Conservation (phyloP, 1,284 basidiomycete genomes). For the Cutaneotrichosporon cavernicola region DNA sequence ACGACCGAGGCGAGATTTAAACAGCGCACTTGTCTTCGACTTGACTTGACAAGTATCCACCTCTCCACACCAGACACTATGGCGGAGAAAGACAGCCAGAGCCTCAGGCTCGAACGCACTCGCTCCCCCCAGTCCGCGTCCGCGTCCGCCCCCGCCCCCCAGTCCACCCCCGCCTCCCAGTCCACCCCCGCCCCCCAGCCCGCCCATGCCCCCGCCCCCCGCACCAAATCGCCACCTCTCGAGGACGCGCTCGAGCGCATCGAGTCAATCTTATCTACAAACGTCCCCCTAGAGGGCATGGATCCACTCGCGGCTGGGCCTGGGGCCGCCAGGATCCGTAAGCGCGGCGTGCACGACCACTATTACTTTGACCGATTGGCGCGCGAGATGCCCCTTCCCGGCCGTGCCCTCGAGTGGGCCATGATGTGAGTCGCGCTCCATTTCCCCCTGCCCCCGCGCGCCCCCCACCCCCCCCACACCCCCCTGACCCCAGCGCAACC, state of each 20-base stretch:
- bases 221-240: background rate
- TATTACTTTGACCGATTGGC: conserved; percentile 32
- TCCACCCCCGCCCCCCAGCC: too few relatives aligned
- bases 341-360: conserved; percentile 17
- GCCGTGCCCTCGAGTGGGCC: conserved; percentile 12
- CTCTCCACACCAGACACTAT: too few relatives aligned
- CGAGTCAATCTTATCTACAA: background rate
- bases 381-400: conserved; percentile 31
- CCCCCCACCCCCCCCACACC: too few relatives aligned
- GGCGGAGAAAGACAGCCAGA: background rate
- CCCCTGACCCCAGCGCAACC: conserved; percentile 24
- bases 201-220: too few relatives aligned
- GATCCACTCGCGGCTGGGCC: conserved; percentile 1
- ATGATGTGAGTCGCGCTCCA: conserved; percentile 37
- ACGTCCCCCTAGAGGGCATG: background rate
- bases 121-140: background rate
- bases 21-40: too few relatives aligned
- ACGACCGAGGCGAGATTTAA: too few relatives aligned
- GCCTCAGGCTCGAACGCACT: background rate
- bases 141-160: too few relatives aligned
- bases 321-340: background rate
- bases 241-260: conserved; percentile 5
- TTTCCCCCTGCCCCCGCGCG: background rate
- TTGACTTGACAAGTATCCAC: too few relatives aligned
- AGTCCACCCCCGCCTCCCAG: too few relatives aligned